Evolutionary conservation across 2,329 filamentous ascomycete species (phyloP).

Genomic region (Emmonsiellopsis sp.): DNA sequence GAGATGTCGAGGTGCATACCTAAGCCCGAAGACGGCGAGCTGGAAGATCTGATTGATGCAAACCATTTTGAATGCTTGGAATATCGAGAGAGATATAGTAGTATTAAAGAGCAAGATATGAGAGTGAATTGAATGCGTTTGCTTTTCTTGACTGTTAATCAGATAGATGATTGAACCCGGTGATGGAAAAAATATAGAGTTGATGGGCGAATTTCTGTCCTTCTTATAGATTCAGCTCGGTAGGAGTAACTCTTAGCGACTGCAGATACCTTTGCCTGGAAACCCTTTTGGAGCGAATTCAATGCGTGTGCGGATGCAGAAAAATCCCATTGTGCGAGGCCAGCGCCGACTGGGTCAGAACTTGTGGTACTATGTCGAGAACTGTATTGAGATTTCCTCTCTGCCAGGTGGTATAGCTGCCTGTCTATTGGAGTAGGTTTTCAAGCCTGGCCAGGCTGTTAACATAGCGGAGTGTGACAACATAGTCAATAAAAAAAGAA

Average conservation of each 20-base stretch:
- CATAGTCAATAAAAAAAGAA: background rate
- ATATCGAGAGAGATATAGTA: background rate
- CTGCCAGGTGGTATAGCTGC: background rate
- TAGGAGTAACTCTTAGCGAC: background rate
- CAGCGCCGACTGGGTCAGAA: background rate
- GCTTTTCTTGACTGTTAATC: background rate
- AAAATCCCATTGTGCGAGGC: background rate
- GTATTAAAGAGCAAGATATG: background rate
- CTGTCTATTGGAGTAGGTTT: background rate
- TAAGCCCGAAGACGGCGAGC: constrained; percentile 1
- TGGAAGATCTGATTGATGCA: constrained; percentile 4
- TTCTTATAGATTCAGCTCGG: background rate
- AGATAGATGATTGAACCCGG: background rate
- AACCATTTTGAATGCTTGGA: constrained; percentile 5
- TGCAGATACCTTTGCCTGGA: background rate
- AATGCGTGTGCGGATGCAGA: background rate
- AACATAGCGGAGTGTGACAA: background rate
- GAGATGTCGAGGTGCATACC: background rate
- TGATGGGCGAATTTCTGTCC: background rate
- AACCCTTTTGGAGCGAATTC: background rate
- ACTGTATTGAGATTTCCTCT: background rate
- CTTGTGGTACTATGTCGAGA: background rate
- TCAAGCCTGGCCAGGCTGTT: background rate
- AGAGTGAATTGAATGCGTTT: background rate
- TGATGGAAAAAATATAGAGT: background rate